Percentiles rank a stretch among this genome's conserved stretches.
Evolutionary conservation across 306 rosid genomes (phyloP).

Genomic region (Dalbergia oliveri): DNA sequence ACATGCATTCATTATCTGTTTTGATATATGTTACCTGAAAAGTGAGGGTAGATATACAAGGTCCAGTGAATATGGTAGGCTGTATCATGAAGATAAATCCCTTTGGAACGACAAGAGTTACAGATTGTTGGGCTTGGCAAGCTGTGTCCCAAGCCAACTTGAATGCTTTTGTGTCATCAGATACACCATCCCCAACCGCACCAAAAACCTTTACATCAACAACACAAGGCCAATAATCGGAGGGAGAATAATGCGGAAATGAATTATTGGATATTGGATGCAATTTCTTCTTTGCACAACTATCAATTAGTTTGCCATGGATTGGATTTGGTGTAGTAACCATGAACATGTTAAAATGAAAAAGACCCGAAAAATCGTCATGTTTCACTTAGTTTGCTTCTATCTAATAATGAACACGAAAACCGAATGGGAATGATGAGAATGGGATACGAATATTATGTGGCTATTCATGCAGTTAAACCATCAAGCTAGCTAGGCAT

Average conservation of each 20-base stretch:
- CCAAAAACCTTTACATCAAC: constrained; percentile 60
- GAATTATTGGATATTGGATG: not conserved
- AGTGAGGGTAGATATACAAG: constrained; percentile 48
- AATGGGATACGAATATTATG: too few relatives aligned
- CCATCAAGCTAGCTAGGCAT: too few relatives aligned
- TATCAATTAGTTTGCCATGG: not conserved
- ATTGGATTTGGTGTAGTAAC: not conserved
- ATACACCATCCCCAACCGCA: constrained; percentile 68
- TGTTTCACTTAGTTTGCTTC: not conserved
- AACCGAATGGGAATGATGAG: too few relatives aligned
- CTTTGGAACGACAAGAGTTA: constrained; percentile 54
- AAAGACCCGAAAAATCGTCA: not conserved
- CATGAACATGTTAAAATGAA: not conserved
- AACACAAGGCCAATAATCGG: not conserved
- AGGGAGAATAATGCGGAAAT: constrained; percentile 23
- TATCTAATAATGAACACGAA: too few relatives aligned
- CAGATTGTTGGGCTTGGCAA: constrained; percentile 56
- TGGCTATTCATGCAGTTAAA: too few relatives aligned
- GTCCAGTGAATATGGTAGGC: constrained; percentile 57
- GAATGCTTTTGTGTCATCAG: constrained; percentile 69
- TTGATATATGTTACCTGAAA: constrained; percentile 48
- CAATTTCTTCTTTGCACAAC: not conserved
- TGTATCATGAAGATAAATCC: constrained; percentile 57
- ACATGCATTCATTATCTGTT: not conserved
- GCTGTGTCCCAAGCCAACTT: constrained; percentile 77